phyloP scores from a whole-genome alignment of 768 basidiomycete genomes.

The Lactifluus pinguis region DNA sequence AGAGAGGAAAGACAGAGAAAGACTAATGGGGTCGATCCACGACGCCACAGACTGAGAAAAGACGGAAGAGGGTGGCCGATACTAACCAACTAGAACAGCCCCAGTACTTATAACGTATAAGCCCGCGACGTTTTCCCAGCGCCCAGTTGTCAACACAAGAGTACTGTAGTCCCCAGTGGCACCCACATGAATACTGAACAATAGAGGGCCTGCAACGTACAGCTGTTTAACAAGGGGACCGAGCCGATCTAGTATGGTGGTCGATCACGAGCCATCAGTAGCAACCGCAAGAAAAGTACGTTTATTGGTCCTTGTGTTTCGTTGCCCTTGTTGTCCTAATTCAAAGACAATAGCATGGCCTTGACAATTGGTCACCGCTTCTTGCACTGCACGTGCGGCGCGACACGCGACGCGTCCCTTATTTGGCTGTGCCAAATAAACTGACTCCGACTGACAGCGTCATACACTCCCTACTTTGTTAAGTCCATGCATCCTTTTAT shows the following conservation, averaged over 20 bases:
- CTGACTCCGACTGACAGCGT: neutral
- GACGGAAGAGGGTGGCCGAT: neutral
- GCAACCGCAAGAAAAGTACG: neutral
- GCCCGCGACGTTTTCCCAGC: neutral
- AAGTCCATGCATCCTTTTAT: slow-evolving; percentile 11
- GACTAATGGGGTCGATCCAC: slow-evolving; percentile 7
- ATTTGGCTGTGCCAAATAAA: slow-evolving; percentile 6
- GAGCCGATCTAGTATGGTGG: too few relatives aligned
- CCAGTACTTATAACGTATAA: slow-evolving; percentile 8
- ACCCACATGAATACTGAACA: neutral
- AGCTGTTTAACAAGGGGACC: too few relatives aligned
- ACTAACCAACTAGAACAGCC: neutral
- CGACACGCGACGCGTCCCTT: neutral
- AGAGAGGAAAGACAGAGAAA: neutral
- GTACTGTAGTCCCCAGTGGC: neutral
- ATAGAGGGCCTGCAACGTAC: neutral
- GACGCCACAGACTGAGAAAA: slow-evolving; percentile 12
- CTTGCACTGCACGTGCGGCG: neutral
- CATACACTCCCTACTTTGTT: neutral
- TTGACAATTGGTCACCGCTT: too few relatives aligned
- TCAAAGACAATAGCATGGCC: neutral
- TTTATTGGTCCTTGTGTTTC: neutral
- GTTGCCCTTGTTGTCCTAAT: slow-evolving; percentile 1
- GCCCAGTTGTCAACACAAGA: neutral
- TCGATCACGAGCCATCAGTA: too few relatives aligned